Conservation (phyloP, 345 rosid genomes). For the Arabidopsis arenosa region DNA sequence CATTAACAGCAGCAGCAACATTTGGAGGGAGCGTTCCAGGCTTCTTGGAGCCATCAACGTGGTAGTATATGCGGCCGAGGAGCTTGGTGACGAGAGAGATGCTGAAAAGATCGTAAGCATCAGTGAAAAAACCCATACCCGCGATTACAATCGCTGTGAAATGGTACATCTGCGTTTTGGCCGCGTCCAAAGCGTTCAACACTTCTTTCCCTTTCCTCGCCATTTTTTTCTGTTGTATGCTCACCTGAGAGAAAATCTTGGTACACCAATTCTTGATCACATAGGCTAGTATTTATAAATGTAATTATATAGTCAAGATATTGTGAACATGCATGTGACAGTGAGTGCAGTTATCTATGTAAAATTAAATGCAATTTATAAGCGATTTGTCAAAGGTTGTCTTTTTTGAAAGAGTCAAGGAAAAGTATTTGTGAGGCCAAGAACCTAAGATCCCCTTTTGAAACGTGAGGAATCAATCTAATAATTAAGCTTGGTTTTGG, state of each 20-base stretch:
- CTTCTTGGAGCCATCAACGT: conserved; percentile 36
- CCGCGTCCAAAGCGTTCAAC: conserved; percentile 52
- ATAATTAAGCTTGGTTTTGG: background rate
- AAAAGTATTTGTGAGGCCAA: conserved; percentile 22
- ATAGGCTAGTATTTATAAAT: conserved; percentile 6
- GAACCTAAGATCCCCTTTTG: conserved; percentile 1
- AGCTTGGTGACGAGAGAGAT: conserved; percentile 48
- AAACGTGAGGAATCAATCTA: conserved; percentile 34
- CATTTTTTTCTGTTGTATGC: conserved; percentile 16
- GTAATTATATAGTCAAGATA: conserved; percentile 1
- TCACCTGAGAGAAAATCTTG: conserved; percentile 7
- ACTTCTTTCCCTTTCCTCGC: conserved; percentile 41
- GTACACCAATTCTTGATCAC: conserved; percentile 4
- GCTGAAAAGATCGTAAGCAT: conserved; percentile 55
- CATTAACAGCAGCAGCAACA: conserved; percentile 48
- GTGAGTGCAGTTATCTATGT: conserved; percentile 10
- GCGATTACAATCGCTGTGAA: conserved; percentile 52
- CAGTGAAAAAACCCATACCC: conserved; percentile 57
- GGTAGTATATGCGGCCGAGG: conserved; percentile 58
- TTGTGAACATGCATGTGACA: conserved; percentile 22
- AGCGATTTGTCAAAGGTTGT: conserved; percentile 27
- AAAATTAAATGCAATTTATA: conserved; percentile 1
- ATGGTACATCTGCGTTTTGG: conserved; percentile 55
- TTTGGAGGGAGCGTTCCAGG: conserved; percentile 51
- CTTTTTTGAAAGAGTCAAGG: conserved; percentile 6